Percentiles rank a stretch among this genome's conserved stretches.
phyloP scores from a whole-genome alignment of 2,329 filamentous ascomycete genomes.

The Cadophora sp. region DNA sequence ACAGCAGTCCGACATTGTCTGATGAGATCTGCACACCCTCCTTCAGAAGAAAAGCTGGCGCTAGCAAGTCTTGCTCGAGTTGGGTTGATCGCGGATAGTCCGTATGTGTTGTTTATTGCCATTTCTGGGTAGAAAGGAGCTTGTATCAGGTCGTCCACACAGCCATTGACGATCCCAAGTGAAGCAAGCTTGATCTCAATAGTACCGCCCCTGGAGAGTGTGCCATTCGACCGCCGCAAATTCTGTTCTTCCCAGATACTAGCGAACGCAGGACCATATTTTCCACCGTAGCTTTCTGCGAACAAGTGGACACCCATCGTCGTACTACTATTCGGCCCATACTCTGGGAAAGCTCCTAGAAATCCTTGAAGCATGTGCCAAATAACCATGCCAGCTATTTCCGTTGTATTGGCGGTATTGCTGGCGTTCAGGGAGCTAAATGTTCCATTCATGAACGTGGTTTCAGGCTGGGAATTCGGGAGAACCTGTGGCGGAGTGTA shows the following conservation, averaged over 20 bases:
- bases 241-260: slow-evolving; percentile 68
- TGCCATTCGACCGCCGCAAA: slow-evolving; percentile 56
- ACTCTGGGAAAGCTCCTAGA: slow-evolving; percentile 63
- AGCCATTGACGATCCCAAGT: slow-evolving; percentile 74
- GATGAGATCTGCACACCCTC: slow-evolving; percentile 62
- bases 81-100: slow-evolving; percentile 61
- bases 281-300: slow-evolving; percentile 73
- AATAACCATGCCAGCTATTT: slow-evolving; percentile 59
- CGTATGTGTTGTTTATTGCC: slow-evolving; percentile 70
- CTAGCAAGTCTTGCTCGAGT: slow-evolving; percentile 55
- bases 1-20: slow-evolving; percentile 56
- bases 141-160: slow-evolving; percentile 70
- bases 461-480: slow-evolving; percentile 40
- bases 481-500: slow-evolving; percentile 48
- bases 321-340: slow-evolving; percentile 60
- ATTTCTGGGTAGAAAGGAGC: slow-evolving; percentile 62
- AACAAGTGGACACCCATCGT: slow-evolving; percentile 67
- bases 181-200: slow-evolving; percentile 66
- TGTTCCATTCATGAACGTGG: slow-evolving; percentile 64
- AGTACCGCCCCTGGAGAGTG: slow-evolving; percentile 55
- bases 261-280: slow-evolving; percentile 72
- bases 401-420: slow-evolving; percentile 54
- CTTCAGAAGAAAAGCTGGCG: slow-evolving; percentile 52
- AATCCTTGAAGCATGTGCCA: slow-evolving; percentile 67
- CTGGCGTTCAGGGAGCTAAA: slow-evolving; percentile 61